These are phyloP conservation scores for Rhodotorula mucilaginosa DNA, from an alignment of 1,284 basidiomycete species.

Conservation along the genomic window DNA sequence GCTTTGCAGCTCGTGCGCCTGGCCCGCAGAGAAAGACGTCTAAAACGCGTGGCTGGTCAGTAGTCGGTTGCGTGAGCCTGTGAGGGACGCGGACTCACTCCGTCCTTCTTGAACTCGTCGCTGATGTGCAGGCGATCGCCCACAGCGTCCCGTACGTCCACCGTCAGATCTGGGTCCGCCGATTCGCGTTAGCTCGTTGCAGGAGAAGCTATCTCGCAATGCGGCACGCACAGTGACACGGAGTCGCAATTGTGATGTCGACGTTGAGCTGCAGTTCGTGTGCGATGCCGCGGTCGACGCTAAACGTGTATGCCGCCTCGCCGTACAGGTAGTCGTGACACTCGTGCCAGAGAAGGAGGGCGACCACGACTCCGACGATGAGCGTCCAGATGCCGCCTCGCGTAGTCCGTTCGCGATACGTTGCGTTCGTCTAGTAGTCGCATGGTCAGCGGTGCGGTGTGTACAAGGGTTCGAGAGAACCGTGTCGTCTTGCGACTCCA, in stretches of 20 bases:
- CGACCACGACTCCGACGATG: constrained; percentile 67
- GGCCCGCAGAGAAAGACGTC: constrained; percentile 78
- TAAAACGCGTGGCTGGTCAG: constrained; percentile 44
- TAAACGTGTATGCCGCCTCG: constrained; percentile 81
- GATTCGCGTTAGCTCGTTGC: not conserved
- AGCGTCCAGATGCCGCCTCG: constrained; percentile 85
- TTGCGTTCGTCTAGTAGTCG: constrained; percentile 61
- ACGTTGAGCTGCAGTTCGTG: constrained; percentile 78
- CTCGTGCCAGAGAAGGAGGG: constrained; percentile 78
- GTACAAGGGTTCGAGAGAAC: no score
- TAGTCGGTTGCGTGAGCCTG: not conserved
- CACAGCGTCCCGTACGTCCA: constrained; percentile 87
- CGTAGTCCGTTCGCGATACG: constrained; percentile 81
- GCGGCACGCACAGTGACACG: constrained; percentile 78
- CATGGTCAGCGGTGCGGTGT: no score
- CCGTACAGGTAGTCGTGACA: constrained; percentile 85
- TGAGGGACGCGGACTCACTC: constrained; percentile 45
- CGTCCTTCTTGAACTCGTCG: constrained; percentile 79
- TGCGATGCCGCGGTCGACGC: constrained; percentile 65
- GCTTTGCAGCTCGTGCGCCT: constrained; percentile 63
- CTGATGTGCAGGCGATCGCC: constrained; percentile 86
- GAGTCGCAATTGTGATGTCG: constrained; percentile 87
- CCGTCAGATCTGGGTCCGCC: constrained; percentile 62
- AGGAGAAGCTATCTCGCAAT: not conserved
- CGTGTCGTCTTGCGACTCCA: no score